A percentile compares a stretch with the other conserved stretches of the same genome.
phyloP scores from a whole-genome alignment of 805 yeast genomes.

The Candida manassasensis region DNA sequence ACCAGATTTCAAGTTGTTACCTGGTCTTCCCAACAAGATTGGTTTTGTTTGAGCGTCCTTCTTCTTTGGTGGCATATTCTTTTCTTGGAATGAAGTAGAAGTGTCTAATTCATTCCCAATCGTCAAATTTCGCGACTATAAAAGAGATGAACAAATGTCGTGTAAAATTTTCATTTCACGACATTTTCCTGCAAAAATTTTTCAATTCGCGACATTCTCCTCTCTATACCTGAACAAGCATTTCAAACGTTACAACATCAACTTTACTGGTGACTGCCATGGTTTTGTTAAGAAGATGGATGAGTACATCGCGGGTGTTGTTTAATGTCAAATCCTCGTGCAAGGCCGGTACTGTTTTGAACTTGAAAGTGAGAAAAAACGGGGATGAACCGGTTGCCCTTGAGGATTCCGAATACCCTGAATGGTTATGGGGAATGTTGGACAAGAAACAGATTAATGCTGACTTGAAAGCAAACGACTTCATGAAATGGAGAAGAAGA shows the following conservation, averaged over 20 bases:
- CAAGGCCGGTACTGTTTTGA: conserved; percentile 67
- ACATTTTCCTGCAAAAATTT: conserved; percentile 6
- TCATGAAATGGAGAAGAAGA: conserved; percentile 61
- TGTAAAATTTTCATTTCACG: conserved; percentile 3
- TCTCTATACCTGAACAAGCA: neutral
- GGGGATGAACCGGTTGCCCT: conserved; percentile 88
- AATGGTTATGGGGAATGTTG: conserved; percentile 86
- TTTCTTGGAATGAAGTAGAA: neutral
- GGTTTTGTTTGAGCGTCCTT: conserved; percentile 61
- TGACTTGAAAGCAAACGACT: conserved; percentile 54
- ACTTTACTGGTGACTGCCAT: no score
- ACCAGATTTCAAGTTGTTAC: conserved; percentile 51
- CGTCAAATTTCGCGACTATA: no score
- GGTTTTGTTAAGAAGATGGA: conserved; percentile 3
- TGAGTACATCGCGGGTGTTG: conserved; percentile 2
- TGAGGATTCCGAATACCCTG: conserved; percentile 86
- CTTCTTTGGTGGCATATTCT: conserved; percentile 71
- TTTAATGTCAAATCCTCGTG: conserved; percentile 30
- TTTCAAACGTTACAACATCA: no score
- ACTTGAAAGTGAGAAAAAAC: conserved; percentile 66
- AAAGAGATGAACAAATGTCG: no score
- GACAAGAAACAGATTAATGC: conserved; percentile 60
- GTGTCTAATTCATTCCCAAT: no score
- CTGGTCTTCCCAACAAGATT: conserved; percentile 77
- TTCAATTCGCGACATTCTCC: conserved; percentile 3